Evolutionary conservation across 2,329 filamentous ascomycete species (phyloP), one percentile per base, ranked within the genome.

Genomic region (Chrysosporium keratinophilum): DNA sequence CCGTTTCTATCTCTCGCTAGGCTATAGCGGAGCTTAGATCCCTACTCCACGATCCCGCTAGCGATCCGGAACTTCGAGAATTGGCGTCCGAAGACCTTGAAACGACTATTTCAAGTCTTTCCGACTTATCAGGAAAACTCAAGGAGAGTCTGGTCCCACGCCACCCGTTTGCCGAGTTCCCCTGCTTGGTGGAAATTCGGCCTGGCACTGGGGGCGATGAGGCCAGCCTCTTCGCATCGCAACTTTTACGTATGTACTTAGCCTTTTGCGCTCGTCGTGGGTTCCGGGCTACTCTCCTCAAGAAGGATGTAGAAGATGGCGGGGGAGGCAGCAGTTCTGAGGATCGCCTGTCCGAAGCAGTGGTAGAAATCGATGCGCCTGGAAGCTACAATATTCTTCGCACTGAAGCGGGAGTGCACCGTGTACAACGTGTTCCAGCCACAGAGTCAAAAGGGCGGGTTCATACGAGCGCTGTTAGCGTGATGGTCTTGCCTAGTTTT

Each of bases 181-280:
- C 90, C 51, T 97, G 91, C 68, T 78, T 98, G 58, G 72, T 98
- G 41, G 93, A 98, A 71, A 86, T 98, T 56, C 81, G 90, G 0
- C 93, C 93, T 0, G 93, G 93, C 0, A 90, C 89, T 0, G 93
- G 93, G 37, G 93, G 93, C 1, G 83, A 88, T 54, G 93, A 98
- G 71, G 90, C 91, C 1, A 83, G 88, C 0, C 82, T 95, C 58
- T 98, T 98, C 62, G 88, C 90, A 11, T 86, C 87, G 52, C 83
- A 93, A 50, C 71, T 98, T 5, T 81, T 95, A 61, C 82, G 84
- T 60, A 97, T 98, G 93, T 98, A 98, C 72, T 80, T 82, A 59
- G 74, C 75, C 0, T 89, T 89, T 63, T 95, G 90, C 69, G 73
- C 79, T 47, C 80, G 83, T 5, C 78, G 78, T 44, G 83, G 84